Conservation (phyloP, 495 filamentous ascomycete genomes). For the Daldinia vernicosa region DNA sequence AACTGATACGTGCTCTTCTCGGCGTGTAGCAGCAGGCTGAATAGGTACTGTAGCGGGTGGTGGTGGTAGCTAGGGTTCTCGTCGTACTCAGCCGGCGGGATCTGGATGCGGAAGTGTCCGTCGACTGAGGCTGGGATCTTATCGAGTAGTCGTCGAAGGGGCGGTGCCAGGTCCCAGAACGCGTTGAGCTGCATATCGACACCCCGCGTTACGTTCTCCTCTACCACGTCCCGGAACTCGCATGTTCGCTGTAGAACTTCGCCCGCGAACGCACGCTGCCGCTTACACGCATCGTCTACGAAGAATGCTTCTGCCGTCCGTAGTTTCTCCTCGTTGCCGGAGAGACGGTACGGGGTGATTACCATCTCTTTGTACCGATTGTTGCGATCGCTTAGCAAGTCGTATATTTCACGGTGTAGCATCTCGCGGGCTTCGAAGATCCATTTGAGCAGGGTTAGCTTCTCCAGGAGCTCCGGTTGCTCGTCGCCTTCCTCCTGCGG, state of each 20-base stretch:
- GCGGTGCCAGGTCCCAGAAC: conserved; percentile 97
- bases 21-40: conserved; percentile 81
- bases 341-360: conserved; percentile 78
- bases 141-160: conserved; percentile 76
- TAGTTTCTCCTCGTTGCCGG: conserved; percentile 75
- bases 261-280: conserved; percentile 69
- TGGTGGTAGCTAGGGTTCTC: conserved; percentile 84
- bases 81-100: conserved; percentile 78
- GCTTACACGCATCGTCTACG: conserved; percentile 73
- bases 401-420: conserved; percentile 83
- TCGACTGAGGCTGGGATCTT: conserved; percentile 69
- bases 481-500: conserved; percentile 95
- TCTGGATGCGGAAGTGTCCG: conserved; percentile 65
- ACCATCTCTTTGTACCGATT: conserved; percentile 85
- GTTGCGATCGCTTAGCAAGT: conserved; percentile 83
- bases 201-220: conserved; percentile 84
- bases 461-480: conserved; percentile 91
- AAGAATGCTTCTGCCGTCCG: conserved; percentile 83
- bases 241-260: conserved; percentile 74
- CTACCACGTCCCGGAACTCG: conserved; percentile 81
- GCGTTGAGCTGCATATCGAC: conserved; percentile 90
- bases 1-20: conserved; percentile 94
- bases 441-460: conserved; percentile 95
- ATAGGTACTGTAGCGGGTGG: conserved; percentile 88
- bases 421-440: conserved; percentile 92